Evolutionary conservation across 2,329 filamentous ascomycete genomes (phyloP).

Genomic region (Ceratocystis papillata): DNA sequence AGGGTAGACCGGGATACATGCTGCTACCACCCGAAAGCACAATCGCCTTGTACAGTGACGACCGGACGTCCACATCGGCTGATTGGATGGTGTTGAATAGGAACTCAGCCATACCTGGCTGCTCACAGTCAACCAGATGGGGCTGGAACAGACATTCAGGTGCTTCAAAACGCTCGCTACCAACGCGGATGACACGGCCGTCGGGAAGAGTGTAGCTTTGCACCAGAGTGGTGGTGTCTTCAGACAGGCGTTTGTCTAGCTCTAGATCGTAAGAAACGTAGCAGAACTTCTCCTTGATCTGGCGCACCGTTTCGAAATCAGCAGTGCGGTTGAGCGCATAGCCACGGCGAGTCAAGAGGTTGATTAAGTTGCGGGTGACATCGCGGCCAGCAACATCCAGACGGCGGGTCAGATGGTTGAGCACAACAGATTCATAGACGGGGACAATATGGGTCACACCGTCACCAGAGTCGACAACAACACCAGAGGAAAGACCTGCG

Average conservation of each 20-base stretch:
- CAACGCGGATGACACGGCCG: slow-evolving; percentile 88
- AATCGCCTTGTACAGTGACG: slow-evolving; percentile 91
- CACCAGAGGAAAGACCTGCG: slow-evolving; percentile 71
- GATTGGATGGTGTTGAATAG: slow-evolving; percentile 98
- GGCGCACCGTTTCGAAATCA: slow-evolving; percentile 96
- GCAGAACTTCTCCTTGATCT: slow-evolving; percentile 99
- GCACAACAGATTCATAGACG: slow-evolving; percentile 93
- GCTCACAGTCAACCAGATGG: slow-evolving; percentile 93
- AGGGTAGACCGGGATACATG: slow-evolving; percentile 97
- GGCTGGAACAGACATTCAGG: slow-evolving; percentile 98
- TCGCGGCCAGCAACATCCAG: slow-evolving; percentile 94
- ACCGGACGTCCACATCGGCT: slow-evolving; percentile 88
- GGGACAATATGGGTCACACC: slow-evolving; percentile 98
- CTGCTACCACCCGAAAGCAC: slow-evolving; percentile 92
- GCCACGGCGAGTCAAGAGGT: slow-evolving; percentile 80
- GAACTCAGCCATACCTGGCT: slow-evolving; percentile 92
- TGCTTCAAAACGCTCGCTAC: slow-evolving; percentile 94
- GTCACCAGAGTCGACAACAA: slow-evolving; percentile 97
- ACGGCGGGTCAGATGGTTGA: slow-evolving; percentile 90
- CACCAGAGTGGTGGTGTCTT: slow-evolving; percentile 93
- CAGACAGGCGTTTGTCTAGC: slow-evolving; percentile 86
- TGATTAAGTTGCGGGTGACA: slow-evolving; percentile 96
- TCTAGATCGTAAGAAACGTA: slow-evolving; percentile 98
- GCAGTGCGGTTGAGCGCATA: slow-evolving; percentile 97
- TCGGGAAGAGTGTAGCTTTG: slow-evolving; percentile 97